Evolutionary conservation across 164 flowering plant species (phyloP), one percentile per base, ranked within the genome.

Genomic region (Protea cynaroides): DNA sequence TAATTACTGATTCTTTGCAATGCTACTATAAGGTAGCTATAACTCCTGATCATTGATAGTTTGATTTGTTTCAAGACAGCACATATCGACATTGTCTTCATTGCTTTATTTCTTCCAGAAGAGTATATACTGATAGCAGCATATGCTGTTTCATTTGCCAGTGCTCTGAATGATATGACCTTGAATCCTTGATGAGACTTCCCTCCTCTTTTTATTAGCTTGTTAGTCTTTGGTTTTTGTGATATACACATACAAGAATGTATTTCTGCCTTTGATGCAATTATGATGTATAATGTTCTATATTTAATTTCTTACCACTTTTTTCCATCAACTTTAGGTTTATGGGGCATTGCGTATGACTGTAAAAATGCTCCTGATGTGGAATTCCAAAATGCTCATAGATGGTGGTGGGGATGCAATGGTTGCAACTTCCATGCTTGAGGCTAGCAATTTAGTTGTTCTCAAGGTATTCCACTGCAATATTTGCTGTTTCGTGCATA

Each of bases 301-400:
- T 2, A 29, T 18, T 53, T 54, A 11, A 7, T 25, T 8, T 69
- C 25, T 63, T 25, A 8, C 52, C 46, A 22, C 58, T 59, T 19
- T 60, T 62, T 63, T 57, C 15, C 9, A 56, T 56, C 58, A 36
- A 62, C 22, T 65, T 47, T 69, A 89, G 98, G 80, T 94, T 22
- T 87, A 85, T 78, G 98, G 98, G 69, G 96, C 98, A 44, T 64
- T 94, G 65, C 91, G 97, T 3, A 89, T 94, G 98, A 80, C 93
- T 71, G 97, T 94, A 54, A 94, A 94, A 75, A 83, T 94, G 71
- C 78, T 79, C 69, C 73, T 94, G 76, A 89, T 94, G 97, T 82
- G 82, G 95, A 94, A 94, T 68, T 94, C 98, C 37, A 81, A 78
- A 76, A 81, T 94, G 90, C 72, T 89, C 57, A 88, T 94, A 75